phyloP scores from a whole-genome alignment of 2,329 filamentous ascomycete genomes.

The Penicillium sp. region DNA sequence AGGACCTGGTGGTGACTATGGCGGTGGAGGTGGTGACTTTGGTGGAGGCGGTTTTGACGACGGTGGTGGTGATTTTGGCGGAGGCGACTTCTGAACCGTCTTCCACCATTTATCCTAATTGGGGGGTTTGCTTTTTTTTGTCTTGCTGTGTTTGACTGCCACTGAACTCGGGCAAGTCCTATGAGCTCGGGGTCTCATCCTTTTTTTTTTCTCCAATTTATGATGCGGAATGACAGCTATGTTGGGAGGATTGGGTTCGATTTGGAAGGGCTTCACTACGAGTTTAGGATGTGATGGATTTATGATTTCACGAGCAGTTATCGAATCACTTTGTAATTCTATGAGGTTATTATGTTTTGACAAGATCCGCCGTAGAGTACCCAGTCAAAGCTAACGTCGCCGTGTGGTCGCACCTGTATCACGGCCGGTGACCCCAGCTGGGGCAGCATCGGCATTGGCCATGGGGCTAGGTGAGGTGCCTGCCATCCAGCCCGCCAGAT shows the following conservation, averaged over 20 bases:
- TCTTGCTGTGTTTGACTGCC: background rate
- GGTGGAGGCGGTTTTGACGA: conserved; percentile 18
- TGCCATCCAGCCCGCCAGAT: conserved; percentile 68
- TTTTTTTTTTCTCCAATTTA: background rate
- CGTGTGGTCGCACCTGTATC: conserved; percentile 25
- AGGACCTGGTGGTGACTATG: background rate
- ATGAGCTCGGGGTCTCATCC: background rate
- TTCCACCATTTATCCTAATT: background rate
- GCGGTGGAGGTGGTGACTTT: conserved; percentile 19
- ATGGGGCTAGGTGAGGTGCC: conserved; percentile 45
- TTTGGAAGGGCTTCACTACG: background rate
- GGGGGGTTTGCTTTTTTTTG: background rate
- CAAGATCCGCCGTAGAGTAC: conserved; percentile 12
- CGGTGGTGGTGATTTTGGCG: conserved; percentile 35
- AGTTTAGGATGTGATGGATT: background rate
- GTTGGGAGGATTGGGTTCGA: background rate
- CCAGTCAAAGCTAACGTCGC: conserved; percentile 22
- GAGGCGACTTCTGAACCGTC: conserved; percentile 7
- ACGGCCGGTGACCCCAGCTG: conserved; percentile 26
- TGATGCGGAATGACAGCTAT: background rate
- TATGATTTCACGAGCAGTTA: background rate
- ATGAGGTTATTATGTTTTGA: background rate
- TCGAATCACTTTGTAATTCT: background rate
- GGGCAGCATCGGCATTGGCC: conserved; percentile 17
- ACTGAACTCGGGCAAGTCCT: conserved; percentile 6